Evolutionary conservation across 805 yeast genomes (phyloP).

Genomic region (Monosporozyma servazzii): DNA sequence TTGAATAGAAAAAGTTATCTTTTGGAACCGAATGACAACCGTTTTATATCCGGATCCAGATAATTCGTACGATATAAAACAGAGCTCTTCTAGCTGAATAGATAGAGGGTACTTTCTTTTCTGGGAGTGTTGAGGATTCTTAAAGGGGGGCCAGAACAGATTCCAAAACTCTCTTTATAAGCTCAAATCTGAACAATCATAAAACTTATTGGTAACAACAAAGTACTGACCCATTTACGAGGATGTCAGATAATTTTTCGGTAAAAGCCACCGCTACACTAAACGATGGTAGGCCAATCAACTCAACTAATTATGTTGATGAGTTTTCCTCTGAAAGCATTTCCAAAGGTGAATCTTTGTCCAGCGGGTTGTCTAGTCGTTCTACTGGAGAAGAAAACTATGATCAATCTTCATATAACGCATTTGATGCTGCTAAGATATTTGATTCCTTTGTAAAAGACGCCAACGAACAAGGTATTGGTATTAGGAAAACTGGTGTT

Average conservation of each 20-base stretch:
- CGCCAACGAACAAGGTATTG: slow-evolving; percentile 41
- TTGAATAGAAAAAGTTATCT: too few species aligned
- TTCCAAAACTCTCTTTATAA: not conserved
- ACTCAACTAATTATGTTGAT: not conserved
- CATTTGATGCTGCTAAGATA: slow-evolving; percentile 22
- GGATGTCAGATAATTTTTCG: slow-evolving; percentile 6
- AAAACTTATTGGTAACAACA: not conserved
- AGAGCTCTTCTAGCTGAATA: not conserved
- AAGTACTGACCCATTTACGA: slow-evolving; percentile 9
- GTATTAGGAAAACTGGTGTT: slow-evolving; percentile 37
- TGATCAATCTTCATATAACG: slow-evolving; percentile 4
- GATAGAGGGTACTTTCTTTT: not conserved
- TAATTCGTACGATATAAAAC: too few species aligned
- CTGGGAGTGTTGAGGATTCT: too few species aligned
- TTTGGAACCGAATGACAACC: too few species aligned
- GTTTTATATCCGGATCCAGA: too few species aligned
- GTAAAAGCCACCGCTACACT: not conserved
- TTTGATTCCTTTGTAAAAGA: slow-evolving; percentile 32
- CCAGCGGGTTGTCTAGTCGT: slow-evolving; percentile 19
- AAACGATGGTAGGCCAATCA: not conserved
- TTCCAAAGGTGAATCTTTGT: slow-evolving; percentile 19
- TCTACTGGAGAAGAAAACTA: slow-evolving; percentile 15
- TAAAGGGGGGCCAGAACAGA: too few species aligned
- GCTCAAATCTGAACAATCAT: not conserved
- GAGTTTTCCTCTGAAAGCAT: slow-evolving; percentile 10